phyloP scores from a whole-genome alignment of 2,329 filamentous ascomycete species.

The Alternaria hordeiaustralica region DNA sequence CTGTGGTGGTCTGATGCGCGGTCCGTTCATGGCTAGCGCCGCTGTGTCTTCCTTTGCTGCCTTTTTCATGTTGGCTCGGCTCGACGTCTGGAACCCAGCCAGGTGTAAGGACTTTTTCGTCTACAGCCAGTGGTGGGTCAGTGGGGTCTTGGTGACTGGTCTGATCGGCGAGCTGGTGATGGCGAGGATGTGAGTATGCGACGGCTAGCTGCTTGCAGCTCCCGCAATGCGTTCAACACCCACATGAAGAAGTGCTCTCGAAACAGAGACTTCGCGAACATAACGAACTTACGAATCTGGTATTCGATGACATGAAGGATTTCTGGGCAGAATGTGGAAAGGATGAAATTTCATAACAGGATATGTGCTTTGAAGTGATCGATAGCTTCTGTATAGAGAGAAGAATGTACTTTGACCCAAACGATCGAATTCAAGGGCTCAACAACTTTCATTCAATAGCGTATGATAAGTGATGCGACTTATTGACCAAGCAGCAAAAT shows the following conservation, averaged over 20 bases:
- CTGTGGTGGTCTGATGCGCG: not conserved
- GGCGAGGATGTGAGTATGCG: not conserved
- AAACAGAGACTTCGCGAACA: not conserved
- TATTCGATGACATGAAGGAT: not conserved
- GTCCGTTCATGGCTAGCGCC: not conserved
- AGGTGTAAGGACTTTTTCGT: slow-evolving; percentile 5
- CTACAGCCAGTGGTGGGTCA: slow-evolving; percentile 8
- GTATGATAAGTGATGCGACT: not conserved
- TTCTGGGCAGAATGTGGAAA: not conserved
- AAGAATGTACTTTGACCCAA: not conserved
- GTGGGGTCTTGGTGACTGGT: slow-evolving; percentile 1
- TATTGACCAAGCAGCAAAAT: not conserved
- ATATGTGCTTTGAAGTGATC: not conserved
- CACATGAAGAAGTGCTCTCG: not conserved
- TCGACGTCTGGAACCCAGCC: not conserved
- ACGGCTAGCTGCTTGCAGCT: not conserved
- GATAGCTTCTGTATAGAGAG: not conserved
- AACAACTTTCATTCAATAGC: not conserved
- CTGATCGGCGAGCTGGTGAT: slow-evolving; percentile 3
- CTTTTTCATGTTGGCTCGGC: not conserved
- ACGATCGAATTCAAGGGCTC: not conserved
- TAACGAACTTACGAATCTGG: not conserved
- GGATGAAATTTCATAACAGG: not conserved
- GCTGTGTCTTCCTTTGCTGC: slow-evolving; percentile 1
- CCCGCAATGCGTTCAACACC: not conserved